Percentiles rank a stretch among this genome's conserved stretches.
Conservation (phyloP, 2,329 filamentous ascomycete species). For the Penicillium verrucosum region DNA sequence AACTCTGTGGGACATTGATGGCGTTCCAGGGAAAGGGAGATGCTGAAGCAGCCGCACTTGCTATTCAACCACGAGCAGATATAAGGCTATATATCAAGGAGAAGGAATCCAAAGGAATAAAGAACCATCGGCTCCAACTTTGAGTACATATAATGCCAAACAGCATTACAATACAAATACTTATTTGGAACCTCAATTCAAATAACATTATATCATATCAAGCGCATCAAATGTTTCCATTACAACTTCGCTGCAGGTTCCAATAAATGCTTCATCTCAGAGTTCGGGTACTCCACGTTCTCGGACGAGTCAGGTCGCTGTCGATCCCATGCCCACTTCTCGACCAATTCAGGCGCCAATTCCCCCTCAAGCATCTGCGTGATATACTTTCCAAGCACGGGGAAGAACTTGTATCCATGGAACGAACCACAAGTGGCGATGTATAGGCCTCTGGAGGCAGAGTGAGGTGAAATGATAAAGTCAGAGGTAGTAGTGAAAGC, state of each 20-base stretch:
- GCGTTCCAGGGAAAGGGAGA: not conserved
- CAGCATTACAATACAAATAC: not conserved
- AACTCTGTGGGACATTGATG: not conserved
- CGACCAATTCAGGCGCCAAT: conserved; percentile 21
- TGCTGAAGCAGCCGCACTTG: not conserved
- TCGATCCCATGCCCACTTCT: conserved; percentile 47
- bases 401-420: conserved; percentile 32
- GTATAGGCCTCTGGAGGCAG: conserved; percentile 41
- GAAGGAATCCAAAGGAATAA: too few relatives aligned
- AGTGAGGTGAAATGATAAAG: conserved; percentile 48
- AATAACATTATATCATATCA: not conserved
- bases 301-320: conserved; percentile 52
- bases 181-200: not conserved
- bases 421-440: conserved; percentile 38
- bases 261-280: conserved; percentile 56
- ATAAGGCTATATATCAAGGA: too few relatives aligned
- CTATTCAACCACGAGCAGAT: not conserved
- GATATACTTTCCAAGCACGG: conserved; percentile 31
- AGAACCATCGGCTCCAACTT: too few relatives aligned
- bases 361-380: conserved; percentile 28
- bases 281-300: conserved; percentile 57
- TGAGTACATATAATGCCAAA: not conserved
- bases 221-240: not conserved
- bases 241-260: conserved; percentile 35
- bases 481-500: conserved; percentile 60